phyloP scores from a whole-genome alignment of 148 eudicot species.

The Beta vulgaris region DNA sequence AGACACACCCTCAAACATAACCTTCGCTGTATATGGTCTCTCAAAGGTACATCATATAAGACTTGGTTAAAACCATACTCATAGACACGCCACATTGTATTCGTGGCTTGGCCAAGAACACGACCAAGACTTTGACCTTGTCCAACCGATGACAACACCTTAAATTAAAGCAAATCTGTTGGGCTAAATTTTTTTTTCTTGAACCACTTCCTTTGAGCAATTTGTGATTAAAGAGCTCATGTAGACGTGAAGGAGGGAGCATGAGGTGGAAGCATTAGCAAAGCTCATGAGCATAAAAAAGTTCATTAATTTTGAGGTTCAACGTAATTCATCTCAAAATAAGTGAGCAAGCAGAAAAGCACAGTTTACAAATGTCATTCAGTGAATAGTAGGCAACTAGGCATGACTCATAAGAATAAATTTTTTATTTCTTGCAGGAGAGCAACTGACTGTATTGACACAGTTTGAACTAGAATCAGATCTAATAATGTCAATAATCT shows the following conservation, averaged over 20 bases:
- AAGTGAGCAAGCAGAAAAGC: constrained; percentile 1
- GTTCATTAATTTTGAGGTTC: background rate
- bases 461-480: constrained; percentile 3
- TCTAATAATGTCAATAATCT: background rate
- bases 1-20: too few species aligned
- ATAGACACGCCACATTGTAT: too few species aligned
- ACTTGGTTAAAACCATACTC: too few species aligned
- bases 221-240: background rate
- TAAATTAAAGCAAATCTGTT: background rate
- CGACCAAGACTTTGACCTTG: too few species aligned
- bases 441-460: background rate
- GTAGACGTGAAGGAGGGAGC: background rate
- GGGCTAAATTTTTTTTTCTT: background rate
- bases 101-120: too few species aligned
- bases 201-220: background rate
- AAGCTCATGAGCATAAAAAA: background rate
- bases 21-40: too few species aligned
- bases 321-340: background rate
- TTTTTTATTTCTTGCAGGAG: background rate
- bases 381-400: background rate
- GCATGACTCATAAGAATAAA: background rate
- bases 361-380: constrained; percentile 4
- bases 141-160: too few species aligned
- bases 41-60: too few species aligned
- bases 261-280: background rate